Evolutionary conservation across 306 rosid species (phyloP), one percentile per base, ranked within the genome.

Genomic region (Prunus campanulata): DNA sequence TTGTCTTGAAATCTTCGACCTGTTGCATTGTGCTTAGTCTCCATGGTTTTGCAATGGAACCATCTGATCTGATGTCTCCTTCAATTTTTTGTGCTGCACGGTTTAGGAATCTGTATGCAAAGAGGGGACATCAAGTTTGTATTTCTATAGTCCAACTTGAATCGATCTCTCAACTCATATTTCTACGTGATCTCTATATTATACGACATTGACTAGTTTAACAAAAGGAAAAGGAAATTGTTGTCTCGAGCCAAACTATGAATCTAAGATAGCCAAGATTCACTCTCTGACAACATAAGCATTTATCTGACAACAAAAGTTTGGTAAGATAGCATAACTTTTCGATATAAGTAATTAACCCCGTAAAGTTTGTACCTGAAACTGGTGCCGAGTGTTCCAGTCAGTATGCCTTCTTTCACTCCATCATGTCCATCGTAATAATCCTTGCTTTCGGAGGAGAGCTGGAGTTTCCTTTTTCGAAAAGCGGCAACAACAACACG

Each of bases 51-150:
- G 27, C 27, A 25, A 25, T 25, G 27, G 27, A 1, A 25, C 27
- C 27, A 25, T 25, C 27, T 25, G 27, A 25, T 25, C 27, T 25
- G 27, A 25, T 25, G 27, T 25, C 27, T 25, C 27, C 27, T 25
- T 25, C 27, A 2, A 72, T 74, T 78, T 77, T 83, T 10, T 83
- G 50, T 11, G 92, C 90, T 48, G 94, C 93, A 9, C 82, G 77
- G 12, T 87, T 87, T 70, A 89, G 81, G 64, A 86, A 85, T 72
- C 90, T 89, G 54, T 80, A 60, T 3, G 8, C 54, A 30, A 39
- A 66, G 62, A 57, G 18, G 10, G 52, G 46, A 51, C 27, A 51
- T 20, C 22, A 20, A n/a, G 11, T 18, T 18, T 47, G 51, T 11
- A 47, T 47, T 12, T 50, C 18, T 50, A 12, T 12, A 14, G 55